These are phyloP conservation scores for Gryganskiella cystojenkinii DNA, from an alignment of 192 early-diverging fungal genomes.

Conservation along the genomic window DNA sequence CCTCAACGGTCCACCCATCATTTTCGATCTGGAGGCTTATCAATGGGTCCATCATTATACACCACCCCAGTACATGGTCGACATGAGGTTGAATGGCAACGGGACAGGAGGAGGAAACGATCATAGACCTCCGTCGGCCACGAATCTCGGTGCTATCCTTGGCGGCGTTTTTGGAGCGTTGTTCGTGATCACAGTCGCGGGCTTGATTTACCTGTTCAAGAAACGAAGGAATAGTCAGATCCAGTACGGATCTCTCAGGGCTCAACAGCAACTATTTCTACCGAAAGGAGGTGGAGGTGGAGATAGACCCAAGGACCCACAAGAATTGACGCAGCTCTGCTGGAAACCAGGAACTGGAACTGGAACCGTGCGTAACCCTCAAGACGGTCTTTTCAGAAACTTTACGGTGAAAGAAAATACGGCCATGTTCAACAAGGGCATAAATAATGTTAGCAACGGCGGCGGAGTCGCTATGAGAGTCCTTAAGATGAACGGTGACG, in stretches of 20 bases:
- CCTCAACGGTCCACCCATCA: neutral
- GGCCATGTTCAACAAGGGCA: too few species aligned
- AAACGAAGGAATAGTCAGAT: neutral
- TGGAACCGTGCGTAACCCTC: too few species aligned
- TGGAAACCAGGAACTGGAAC: too few species aligned
- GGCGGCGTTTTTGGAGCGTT: conserved; percentile 1
- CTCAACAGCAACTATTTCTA: neutral
- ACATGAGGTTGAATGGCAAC: neutral
- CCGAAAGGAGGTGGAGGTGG: too few species aligned
- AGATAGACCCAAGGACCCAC: too few species aligned
- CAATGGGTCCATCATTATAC: conserved; percentile 3
- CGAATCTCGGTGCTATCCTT: conserved; percentile 1
- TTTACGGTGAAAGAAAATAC: too few species aligned
- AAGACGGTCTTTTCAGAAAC: too few species aligned
- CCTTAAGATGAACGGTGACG: too few species aligned
- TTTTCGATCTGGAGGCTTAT: neutral
- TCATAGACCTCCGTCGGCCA: neutral
- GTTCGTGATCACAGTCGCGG: neutral
- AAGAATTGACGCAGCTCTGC: too few species aligned
- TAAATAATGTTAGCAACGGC: too few species aligned
- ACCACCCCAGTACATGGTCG: neutral
- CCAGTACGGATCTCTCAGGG: neutral
- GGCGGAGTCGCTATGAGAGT: too few species aligned
- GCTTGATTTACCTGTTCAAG: conserved; percentile 4
- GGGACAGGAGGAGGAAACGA: neutral